Percentiles rank a stretch among this genome's conserved stretches.
Conservation (phyloP, 495 filamentous ascomycete species). For the Alectoria sarmentosa region DNA sequence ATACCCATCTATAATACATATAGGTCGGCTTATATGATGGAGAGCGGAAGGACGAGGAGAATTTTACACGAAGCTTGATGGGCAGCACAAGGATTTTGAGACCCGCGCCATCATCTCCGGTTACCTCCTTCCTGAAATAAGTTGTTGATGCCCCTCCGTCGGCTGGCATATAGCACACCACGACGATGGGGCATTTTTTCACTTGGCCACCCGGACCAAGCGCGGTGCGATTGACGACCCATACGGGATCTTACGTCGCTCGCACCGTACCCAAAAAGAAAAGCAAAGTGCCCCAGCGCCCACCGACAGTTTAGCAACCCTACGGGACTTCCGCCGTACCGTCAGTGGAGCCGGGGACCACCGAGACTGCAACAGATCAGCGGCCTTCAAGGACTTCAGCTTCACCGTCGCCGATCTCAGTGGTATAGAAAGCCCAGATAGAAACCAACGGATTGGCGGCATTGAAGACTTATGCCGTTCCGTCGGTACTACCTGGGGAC, state of each 20-base stretch:
- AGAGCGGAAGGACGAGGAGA: no score
- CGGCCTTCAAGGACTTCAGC: background rate
- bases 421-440: background rate
- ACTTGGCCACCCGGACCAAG: slow-evolving; percentile 5
- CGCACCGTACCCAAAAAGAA: slow-evolving; percentile 1
- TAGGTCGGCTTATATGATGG: no score
- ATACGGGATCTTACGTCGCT: slow-evolving; percentile 1
- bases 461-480: background rate
- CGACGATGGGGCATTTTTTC: background rate
- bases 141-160: background rate
- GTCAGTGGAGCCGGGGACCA: background rate
- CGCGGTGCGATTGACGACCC: background rate
- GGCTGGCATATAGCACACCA: background rate
- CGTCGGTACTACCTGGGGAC: slow-evolving; percentile 1
- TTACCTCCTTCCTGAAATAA: no score
- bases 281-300: background rate
- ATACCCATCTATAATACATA: no score
- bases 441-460: background rate
- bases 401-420: background rate
- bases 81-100: no score
- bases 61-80: no score
- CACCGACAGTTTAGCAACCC: background rate
- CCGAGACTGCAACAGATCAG: background rate
- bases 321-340: background rate
- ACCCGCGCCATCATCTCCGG: no score